phyloP scores from a whole-genome alignment of 2,329 filamentous ascomycete species.

The Apiospora hydei region DNA sequence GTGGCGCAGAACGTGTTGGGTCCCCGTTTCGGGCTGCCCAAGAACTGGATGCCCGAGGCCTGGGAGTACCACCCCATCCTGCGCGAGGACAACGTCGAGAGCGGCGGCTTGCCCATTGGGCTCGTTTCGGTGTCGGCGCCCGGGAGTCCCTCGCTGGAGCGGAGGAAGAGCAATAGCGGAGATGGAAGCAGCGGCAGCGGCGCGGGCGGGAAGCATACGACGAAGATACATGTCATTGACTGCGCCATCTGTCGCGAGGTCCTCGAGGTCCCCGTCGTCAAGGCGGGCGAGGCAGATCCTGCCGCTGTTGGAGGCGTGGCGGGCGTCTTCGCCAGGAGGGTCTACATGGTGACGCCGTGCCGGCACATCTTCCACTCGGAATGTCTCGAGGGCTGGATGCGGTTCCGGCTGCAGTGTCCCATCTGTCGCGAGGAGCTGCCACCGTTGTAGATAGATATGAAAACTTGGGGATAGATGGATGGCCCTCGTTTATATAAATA shows the following conservation, averaged over 20 bases:
- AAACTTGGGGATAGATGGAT: not conserved
- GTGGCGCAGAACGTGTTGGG: conserved; percentile 84
- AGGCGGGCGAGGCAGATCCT: conserved; percentile 60
- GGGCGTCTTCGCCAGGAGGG: conserved; percentile 77
- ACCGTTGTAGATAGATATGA: conserved; percentile 64
- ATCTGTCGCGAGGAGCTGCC: conserved; percentile 92
- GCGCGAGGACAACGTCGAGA: conserved; percentile 81
- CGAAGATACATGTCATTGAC: conserved; percentile 69
- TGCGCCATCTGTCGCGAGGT: conserved; percentile 95
- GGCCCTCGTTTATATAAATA: not conserved
- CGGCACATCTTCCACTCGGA: conserved; percentile 92
- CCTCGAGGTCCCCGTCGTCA: conserved; percentile 85
- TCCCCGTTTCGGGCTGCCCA: conserved; percentile 83
- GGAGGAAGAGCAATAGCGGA: conserved; percentile 42
- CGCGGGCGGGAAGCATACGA: conserved; percentile 40
- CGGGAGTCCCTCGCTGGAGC: conserved; percentile 41
- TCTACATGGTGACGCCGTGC: conserved; percentile 98
- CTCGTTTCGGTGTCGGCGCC: conserved; percentile 63
- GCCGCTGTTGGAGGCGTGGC: conserved; percentile 59
- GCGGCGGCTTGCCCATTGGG: conserved; percentile 82
- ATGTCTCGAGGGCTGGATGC: conserved; percentile 96
- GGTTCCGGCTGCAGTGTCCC: conserved; percentile 89
- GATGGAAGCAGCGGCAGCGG: conserved; percentile 28
- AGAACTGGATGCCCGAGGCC: conserved; percentile 72
- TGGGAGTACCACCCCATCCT: conserved; percentile 97